A percentile compares a stretch with the other conserved stretches of the same genome.
Conservation (phyloP, 371 early-diverging fungal species). For the Cokeromyces recurvatus region DNA sequence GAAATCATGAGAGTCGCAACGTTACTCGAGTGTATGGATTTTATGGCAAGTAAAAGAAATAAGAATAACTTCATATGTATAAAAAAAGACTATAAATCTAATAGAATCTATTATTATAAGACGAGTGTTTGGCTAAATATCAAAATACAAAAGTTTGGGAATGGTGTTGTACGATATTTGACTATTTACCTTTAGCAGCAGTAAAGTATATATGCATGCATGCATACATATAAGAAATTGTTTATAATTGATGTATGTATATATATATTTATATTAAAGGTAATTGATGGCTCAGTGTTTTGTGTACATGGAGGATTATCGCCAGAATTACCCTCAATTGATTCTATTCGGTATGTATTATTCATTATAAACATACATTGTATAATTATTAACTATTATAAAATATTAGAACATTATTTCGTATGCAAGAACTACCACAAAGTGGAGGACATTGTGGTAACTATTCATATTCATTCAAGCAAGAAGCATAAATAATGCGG, state of each 20-base stretch:
- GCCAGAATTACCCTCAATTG: conserved; percentile 77
- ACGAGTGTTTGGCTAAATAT: conserved; percentile 89
- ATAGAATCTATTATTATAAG: too few species aligned
- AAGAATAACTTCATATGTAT: background rate
- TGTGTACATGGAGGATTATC: conserved; percentile 99
- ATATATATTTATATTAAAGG: background rate
- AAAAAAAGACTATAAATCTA: too few species aligned
- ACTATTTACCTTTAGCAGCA: conserved; percentile 96
- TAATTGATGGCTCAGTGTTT: conserved; percentile 65
- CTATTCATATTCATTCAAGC: too few species aligned
- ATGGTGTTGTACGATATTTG: conserved; percentile 98
- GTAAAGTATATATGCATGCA: conserved; percentile 28
- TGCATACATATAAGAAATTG: background rate
- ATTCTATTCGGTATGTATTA: conserved; percentile 38
- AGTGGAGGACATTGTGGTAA: conserved; percentile 47
- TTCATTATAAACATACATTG: background rate
- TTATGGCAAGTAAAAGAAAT: conserved; percentile 60
- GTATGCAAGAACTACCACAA: conserved; percentile 49
- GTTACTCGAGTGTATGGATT: conserved; percentile 99
- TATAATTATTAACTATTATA: conserved; percentile 68
- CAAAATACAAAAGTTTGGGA: conserved; percentile 99
- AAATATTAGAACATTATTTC: conserved; percentile 61
- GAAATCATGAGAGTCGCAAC: conserved; percentile 98
- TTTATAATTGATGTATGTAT: too few species aligned
- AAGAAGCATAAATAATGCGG: background rate